Evolutionary conservation across 176 grass and related monocot species (phyloP).

Genomic region (Eragrostis curvula): DNA sequence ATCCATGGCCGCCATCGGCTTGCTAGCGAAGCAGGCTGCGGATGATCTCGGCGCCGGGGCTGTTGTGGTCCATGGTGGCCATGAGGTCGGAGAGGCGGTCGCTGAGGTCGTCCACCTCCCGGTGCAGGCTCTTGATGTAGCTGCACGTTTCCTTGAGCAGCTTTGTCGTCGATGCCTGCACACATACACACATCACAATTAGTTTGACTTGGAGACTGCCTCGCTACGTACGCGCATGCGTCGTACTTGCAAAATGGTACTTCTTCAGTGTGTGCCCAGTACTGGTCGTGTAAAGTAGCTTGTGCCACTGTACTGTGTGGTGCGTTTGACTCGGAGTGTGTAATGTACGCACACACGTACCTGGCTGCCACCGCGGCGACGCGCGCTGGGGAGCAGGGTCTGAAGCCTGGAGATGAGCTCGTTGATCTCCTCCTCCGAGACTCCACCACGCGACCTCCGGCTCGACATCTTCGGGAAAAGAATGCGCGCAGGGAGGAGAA

Average conservation of each 20-base stretch:
- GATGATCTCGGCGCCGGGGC: conserved; percentile 71
- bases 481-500: not conserved
- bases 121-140: conserved; percentile 81
- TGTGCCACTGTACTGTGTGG: not conserved
- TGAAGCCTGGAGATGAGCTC: conserved; percentile 89
- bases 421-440: conserved; percentile 75
- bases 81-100: conserved; percentile 70
- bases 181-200: not conserved
- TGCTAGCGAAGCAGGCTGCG: conserved; percentile 69
- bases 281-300: not conserved
- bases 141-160: conserved; percentile 80
- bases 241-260: not conserved
- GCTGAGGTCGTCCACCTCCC: conserved; percentile 77
- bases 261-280: not conserved
- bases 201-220: not conserved
- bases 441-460: conserved; percentile 51
- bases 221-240: not conserved
- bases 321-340: not conserved
- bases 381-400: conserved; percentile 55
- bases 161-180: conserved; percentile 67
- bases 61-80: conserved; percentile 63
- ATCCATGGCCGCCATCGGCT: not conserved
- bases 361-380: conserved; percentile 47
- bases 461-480: conserved; percentile 44
- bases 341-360: conserved; percentile 9